Percentiles rank a stretch among this genome's conserved stretches.
phyloP scores from a whole-genome alignment of 139 green algal species.

The Micractinium conductrix region DNA sequence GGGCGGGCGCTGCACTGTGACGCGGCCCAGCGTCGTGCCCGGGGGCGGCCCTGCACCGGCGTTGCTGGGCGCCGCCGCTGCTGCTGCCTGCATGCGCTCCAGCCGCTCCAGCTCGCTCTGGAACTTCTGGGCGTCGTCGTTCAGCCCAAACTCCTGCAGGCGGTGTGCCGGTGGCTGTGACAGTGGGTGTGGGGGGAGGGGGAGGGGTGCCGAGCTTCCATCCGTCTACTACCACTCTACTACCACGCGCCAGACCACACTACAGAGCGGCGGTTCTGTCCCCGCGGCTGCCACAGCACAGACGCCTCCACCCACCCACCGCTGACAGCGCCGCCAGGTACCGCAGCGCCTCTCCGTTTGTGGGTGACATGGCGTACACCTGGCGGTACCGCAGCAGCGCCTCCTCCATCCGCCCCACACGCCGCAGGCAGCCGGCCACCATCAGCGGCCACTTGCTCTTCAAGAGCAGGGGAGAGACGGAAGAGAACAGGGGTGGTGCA shows the following conservation, averaged over 20 bases:
- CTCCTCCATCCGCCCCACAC: conserved; percentile 58
- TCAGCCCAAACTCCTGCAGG: conserved; percentile 37
- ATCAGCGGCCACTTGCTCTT: conserved; percentile 88
- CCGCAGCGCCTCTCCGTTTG: conserved; percentile 87
- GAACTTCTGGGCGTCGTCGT: conserved; percentile 35
- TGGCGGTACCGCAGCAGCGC: conserved; percentile 66
- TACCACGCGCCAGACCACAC: too few relatives aligned
- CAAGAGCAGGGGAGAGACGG: background rate
- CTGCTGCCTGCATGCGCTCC: conserved; percentile 36
- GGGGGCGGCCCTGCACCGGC: background rate
- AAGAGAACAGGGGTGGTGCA: background rate
- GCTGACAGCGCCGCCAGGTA: conserved; percentile 88
- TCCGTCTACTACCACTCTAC: too few relatives aligned
- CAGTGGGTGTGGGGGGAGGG: too few relatives aligned
- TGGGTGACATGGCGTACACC: conserved; percentile 66
- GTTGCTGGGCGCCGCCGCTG: background rate
- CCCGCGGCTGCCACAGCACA: too few relatives aligned
- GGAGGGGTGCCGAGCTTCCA: too few relatives aligned
- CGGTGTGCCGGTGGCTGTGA: too few relatives aligned
- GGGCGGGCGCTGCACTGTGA: conserved; percentile 11
- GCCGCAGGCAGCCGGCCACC: conserved; percentile 71
- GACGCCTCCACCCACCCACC: too few relatives aligned
- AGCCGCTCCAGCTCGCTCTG: conserved; percentile 20
- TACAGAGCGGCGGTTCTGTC: too few relatives aligned
- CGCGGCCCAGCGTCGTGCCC: conserved; percentile 7